phyloP scores from a whole-genome alignment of 306 rosid genomes.

The Herpetospermum pedunculosum region DNA sequence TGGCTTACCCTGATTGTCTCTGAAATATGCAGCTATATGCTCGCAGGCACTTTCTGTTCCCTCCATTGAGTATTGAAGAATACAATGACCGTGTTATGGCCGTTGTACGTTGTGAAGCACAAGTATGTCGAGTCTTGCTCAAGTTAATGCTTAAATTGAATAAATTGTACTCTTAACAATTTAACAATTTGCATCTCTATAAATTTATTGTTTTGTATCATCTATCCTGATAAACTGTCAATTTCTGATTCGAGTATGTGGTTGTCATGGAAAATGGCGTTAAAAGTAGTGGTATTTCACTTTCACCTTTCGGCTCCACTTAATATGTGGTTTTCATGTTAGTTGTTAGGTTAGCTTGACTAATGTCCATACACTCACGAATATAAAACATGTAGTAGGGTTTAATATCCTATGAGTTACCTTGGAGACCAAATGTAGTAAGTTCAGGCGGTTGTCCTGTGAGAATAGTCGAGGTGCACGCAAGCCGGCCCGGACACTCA shows the following conservation, averaged over 20 bases:
- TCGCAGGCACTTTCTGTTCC: conserved; percentile 89
- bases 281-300: not conserved
- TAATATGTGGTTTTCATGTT: not conserved
- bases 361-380: no score
- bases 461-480: no score
- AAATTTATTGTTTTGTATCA: not conserved
- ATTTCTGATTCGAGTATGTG: not conserved
- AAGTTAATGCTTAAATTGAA: conserved; percentile 7
- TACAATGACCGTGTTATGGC: conserved; percentile 77
- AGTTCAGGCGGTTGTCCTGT: no score
- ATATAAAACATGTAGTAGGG: no score
- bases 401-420: no score
- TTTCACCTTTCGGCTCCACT: not conserved
- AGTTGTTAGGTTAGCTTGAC: not conserved
- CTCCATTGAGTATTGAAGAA: conserved; percentile 73
- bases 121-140: conserved; percentile 32
- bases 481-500: no score
- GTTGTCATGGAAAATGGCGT: not conserved
- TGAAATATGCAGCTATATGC: conserved; percentile 73
- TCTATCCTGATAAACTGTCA: not conserved
- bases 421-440: no score
- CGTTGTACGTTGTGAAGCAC: conserved; percentile 92
- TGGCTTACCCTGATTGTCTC: conserved; percentile 13
- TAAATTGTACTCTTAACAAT: not conserved
- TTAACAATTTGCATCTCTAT: not conserved